Evolutionary conservation across 257 asterid genomes (phyloP).

Genomic region (Anisodus tanguticus): DNA sequence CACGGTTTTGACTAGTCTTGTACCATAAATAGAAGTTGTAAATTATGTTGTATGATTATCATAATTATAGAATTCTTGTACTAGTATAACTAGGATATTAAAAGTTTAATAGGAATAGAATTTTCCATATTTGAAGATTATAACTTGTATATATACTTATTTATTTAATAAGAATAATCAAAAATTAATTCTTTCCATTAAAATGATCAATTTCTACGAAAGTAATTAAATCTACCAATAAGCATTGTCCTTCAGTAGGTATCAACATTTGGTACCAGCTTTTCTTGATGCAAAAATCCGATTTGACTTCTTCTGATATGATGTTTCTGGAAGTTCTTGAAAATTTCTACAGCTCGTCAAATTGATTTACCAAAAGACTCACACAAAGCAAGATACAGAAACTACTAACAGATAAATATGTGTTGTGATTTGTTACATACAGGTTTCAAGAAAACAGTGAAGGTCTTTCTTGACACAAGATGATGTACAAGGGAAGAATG

Average conservation of each 20-base stretch:
- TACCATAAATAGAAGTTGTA: too few relatives aligned
- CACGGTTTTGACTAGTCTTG: too few relatives aligned
- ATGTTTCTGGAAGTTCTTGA: slow-evolving; percentile 5
- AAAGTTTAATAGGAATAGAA: too few relatives aligned
- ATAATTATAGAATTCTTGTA: too few relatives aligned
- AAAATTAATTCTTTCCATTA: not conserved
- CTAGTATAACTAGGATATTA: too few relatives aligned
- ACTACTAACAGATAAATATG: not conserved
- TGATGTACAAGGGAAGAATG: slow-evolving; percentile 27
- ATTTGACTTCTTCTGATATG: slow-evolving; percentile 2
- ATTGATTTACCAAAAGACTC: not conserved
- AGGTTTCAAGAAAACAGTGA: not conserved
- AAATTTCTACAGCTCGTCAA: not conserved
- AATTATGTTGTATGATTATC: too few relatives aligned
- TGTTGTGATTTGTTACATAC: not conserved
- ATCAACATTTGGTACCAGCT: slow-evolving; percentile 16
- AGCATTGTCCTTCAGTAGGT: not conserved
- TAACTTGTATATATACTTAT: too few relatives aligned
- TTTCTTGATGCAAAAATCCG: not conserved
- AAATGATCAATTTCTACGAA: not conserved
- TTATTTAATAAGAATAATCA: too few relatives aligned
- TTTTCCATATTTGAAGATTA: too few relatives aligned
- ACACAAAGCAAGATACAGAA: not conserved
- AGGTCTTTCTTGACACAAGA: not conserved
- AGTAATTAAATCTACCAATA: not conserved